Evolutionary conservation across 352 stramenopile species (phyloP), one percentile per base, ranked within the genome.

Genomic region (Ophiocytium majus): DNA sequence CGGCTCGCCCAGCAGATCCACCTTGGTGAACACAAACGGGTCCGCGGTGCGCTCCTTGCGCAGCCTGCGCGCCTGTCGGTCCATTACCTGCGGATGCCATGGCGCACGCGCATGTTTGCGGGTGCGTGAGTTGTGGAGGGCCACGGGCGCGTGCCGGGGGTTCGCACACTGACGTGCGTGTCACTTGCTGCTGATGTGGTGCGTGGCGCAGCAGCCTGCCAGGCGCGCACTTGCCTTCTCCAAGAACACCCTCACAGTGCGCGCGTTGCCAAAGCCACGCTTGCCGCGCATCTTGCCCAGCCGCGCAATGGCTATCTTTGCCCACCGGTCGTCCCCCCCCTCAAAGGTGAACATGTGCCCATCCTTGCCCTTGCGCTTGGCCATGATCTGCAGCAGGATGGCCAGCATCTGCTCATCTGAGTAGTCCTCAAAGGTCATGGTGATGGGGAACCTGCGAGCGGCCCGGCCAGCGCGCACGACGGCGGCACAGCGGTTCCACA

Each of bases 381-480:
- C 43, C 63, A 87, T 80, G 0, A 85, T 63, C 50, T 78, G 43
- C 49, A 50, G 49, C 14, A 89, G 97, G n/a, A 98, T 93, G 35
- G 91, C 86, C 0, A 92, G 90, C 34, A 97, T 85, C 36, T 97
- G 93, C 9, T 92, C 86, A 33, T 96, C 93, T 37, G 94, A 92
- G 85, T 96, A 97, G 90, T 98, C 94, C 1, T 96, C 92, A 89
- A 98, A 97, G 32, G 87, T 78, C 19, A 98, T 63, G 66, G 85
- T 91, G 66, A 93, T 91, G 17, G 86, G 89, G 81, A 98, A 97
- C 0, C 95, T 91, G 43, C 43, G 5, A 14, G n/a, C n/a, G n/a
- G n/a, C n/a, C n/a, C n/a, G n/a, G n/a, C n/a, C n/a, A n/a, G n/a
- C n/a, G n/a, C n/a, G n/a, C n/a, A n/a, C n/a, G n/a, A n/a, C n/a